Evolutionary conservation across 306 rosid genomes (phyloP), one percentile per base, ranked within the genome.

Genomic region (Psophocarpus tetragonolobus): DNA sequence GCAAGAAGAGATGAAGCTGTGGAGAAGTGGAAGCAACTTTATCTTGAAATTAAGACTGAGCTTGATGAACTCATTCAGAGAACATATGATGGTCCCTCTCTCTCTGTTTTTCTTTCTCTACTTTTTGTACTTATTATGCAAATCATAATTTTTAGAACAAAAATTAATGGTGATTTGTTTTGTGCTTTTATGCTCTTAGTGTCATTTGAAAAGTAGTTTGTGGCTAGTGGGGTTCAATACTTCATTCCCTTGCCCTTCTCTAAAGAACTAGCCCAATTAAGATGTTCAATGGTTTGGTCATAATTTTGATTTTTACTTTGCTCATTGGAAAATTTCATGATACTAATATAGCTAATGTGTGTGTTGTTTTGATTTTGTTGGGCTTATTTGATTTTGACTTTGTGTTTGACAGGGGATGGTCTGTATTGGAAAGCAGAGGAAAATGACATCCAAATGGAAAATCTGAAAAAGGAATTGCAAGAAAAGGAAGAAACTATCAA

Each of bases 11-110:
- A 95, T 85, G 96, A 88, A 75, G 91, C 99, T 69, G 88, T 92
- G 26, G 96, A 92, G 79, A 95, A 88, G 36, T 95, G 99, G 99
- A 95, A 95, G 84, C 98, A 95, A 73, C 96, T 95, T 6, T 95
- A 95, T 81, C 88, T 89, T 71, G 94, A 91, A 15, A 95, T 95
- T 30, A 95, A 92, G 89, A 64, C 70, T 75, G 99, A 95, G 76
- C 95, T 95, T 27, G 99, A 95, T 83, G 90, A 95, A 45, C 99
- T 95, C 83, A 95, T 95, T 76, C 96, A 88, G 61, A 92, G 96
- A 24, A 92, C 97, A 64, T 86, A 85, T 82, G 82, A 84, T 85
- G 90, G 87, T 84, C 21, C 41, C 73, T 15, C 60, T 35, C 54
- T 66, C 35, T 64, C 32, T 60, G 65, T 23, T 21, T 26, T 26